Base-by-base conservation (phyloP, 768 basidiomycete genomes). In the Galerina sulciceps region DNA sequence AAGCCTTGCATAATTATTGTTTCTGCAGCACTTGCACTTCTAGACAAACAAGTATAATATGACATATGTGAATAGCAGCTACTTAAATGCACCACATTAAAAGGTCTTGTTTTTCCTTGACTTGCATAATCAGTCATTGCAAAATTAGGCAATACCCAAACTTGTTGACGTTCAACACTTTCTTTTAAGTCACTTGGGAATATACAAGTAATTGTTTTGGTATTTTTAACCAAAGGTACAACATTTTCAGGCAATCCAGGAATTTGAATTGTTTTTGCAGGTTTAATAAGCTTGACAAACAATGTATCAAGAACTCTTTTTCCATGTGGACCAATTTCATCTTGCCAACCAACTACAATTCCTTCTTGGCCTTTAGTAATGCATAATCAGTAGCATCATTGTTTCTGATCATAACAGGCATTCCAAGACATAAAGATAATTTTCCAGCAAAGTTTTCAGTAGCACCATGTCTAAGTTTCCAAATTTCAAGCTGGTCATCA, bases 391-490 rank as follows among this genome's bases (percentile, higher is more conserved):
- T 26, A 3, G 26, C 26, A 26, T 26, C 69, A 58, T 75, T 75
- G 40, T 69, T 26, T 35, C 67, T 37, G 9, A 75, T 69, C 60
- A 74, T 71, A 3, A 76, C 66, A 26, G 76, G 77, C 57, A 75
- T 63, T 0, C 72, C 73, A 20, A 43, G 10, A 43, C 42, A 43
- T n/a, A 43, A 18, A 43, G 42, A 43, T 18, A 43, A 20, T 18
- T n/a, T 43, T 26, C 26, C 26, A 26, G 26, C 26, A 26, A 26
- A 26, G 26, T 26, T 26, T 3, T 26, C 26, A 26, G 26, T 26
- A 3, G 26, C 26, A 3, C 26, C 26, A 26, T 26, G 26, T 26
- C 26, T 26, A 26, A 26, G 26, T 26, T 26, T 26, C 26, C 26
- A 26, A 26, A 26, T 26, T 26, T 26, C 26, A 26, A 26, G 26